Evolutionary conservation across 495 filamentous ascomycete species (phyloP).

Genomic region (Hypoxylon perforatum): DNA sequence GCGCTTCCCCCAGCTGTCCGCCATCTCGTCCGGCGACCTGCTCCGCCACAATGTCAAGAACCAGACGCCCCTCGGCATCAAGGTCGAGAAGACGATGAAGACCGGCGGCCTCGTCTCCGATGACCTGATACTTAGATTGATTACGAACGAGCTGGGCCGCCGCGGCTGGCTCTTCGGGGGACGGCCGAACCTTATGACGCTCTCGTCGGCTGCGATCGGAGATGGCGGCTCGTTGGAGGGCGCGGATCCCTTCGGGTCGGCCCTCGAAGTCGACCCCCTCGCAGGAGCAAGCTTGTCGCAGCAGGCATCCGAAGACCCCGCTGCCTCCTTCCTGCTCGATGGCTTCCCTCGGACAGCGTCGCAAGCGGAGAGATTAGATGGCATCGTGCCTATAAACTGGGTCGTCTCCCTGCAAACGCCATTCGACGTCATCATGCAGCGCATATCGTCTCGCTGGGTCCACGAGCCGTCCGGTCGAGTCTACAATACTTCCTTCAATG

Average conservation of each 20-base stretch:
- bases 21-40: conserved; percentile 93
- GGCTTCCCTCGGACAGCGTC: conserved; percentile 90
- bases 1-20: conserved; percentile 87
- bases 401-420: conserved; percentile 78
- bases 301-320: conserved; percentile 71
- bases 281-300: conserved; percentile 46
- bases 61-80: conserved; percentile 84
- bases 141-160: conserved; percentile 83
- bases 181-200: conserved; percentile 55
- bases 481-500: conserved; percentile 94
- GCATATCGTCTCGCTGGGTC: conserved; percentile 92
- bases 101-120: conserved; percentile 87
- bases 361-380: conserved; percentile 82
- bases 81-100: conserved; percentile 89
- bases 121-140: conserved; percentile 89
- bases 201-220: conserved; percentile 45
- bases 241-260: conserved; percentile 52
- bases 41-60: conserved; percentile 91
- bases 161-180: conserved; percentile 79
- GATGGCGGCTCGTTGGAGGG: conserved; percentile 42
- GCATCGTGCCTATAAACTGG: conserved; percentile 88
- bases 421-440: conserved; percentile 81
- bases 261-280: conserved; percentile 48
- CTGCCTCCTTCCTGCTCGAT: conserved; percentile 92
- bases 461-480: conserved; percentile 91